Evolutionary conservation across 805 yeast species (phyloP).

Genomic region (Suhomyces prunicola): DNA sequence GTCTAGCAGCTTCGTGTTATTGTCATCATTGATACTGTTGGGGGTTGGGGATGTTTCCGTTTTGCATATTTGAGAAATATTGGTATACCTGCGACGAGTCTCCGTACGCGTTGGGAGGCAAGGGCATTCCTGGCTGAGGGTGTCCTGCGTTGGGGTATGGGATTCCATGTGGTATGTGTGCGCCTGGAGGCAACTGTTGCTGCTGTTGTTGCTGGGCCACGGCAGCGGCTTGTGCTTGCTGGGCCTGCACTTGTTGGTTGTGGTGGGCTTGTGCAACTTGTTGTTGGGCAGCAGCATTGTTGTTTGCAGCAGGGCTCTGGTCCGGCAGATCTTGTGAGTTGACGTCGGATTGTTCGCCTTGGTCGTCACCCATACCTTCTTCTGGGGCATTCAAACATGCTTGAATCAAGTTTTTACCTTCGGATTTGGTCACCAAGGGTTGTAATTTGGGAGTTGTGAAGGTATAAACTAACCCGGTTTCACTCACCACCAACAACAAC

Average conservation of each 20-base stretch:
- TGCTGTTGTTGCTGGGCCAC: slow-evolving; percentile 23
- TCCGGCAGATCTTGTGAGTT: slow-evolving; percentile 40
- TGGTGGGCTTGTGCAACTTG: slow-evolving; percentile 11
- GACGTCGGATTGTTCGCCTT: slow-evolving; percentile 50
- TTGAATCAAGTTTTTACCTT: slow-evolving; percentile 94
- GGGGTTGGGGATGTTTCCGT: slow-evolving; percentile 45
- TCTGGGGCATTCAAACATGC: slow-evolving; percentile 98
- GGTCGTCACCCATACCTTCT: slow-evolving; percentile 67
- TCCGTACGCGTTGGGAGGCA: slow-evolving; percentile 47
- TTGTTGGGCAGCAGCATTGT: slow-evolving; percentile 10
- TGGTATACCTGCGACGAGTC: slow-evolving; percentile 57
- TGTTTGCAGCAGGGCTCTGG: slow-evolving; percentile 30
- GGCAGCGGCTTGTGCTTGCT: slow-evolving; percentile 18
- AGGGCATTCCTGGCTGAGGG: slow-evolving; percentile 37
- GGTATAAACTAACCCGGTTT: slow-evolving; percentile 97
- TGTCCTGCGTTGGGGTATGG: slow-evolving; percentile 43
- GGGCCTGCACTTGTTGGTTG: slow-evolving; percentile 14
- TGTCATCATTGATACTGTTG: slow-evolving; percentile 51
- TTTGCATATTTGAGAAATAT: slow-evolving; percentile 56
- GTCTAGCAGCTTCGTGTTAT: not conserved
- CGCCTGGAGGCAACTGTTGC: slow-evolving; percentile 35
- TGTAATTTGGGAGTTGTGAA: slow-evolving; percentile 99
- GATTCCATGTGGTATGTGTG: slow-evolving; percentile 43
- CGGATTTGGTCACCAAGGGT: slow-evolving; percentile 95
- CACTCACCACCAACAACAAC: slow-evolving; percentile 87